Evolutionary conservation across 306 rosid genomes (phyloP).

Genomic region (Malus asiatica): DNA sequence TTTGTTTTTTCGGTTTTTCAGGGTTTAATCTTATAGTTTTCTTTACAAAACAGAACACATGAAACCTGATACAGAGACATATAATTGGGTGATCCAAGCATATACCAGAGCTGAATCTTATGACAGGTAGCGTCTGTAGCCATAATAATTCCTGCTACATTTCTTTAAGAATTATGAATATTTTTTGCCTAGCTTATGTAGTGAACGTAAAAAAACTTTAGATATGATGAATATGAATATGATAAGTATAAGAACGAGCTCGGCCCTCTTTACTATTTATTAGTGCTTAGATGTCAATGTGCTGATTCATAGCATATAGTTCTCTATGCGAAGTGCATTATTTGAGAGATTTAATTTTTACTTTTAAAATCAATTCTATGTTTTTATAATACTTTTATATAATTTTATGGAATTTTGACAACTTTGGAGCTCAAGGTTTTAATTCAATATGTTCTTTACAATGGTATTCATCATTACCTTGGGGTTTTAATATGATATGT

Average conservation of each 20-base stretch:
- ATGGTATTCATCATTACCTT: slow-evolving; percentile 5
- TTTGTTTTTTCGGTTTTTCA: slow-evolving; percentile 19
- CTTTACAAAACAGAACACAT: slow-evolving; percentile 51
- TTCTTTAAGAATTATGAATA: neutral
- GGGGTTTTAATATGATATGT: slow-evolving; percentile 14
- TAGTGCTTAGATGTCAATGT: neutral
- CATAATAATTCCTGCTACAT: neutral
- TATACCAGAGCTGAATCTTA: slow-evolving; percentile 96
- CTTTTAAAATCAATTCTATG: neutral
- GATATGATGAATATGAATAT: too few species aligned
- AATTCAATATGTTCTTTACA: neutral
- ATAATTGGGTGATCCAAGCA: slow-evolving; percentile 99
- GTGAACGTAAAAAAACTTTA: too few species aligned
- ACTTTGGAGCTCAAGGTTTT: neutral
- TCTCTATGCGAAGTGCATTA: too few species aligned
- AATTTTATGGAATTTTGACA: neutral
- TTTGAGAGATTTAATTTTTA: neutral
- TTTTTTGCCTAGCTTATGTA: too few species aligned
- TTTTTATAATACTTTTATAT: neutral
- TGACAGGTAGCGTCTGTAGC: slow-evolving; percentile 62
- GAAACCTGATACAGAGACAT: slow-evolving; percentile 94
- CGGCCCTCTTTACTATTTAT: neutral
- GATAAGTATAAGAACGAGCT: neutral
- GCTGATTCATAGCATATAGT: neutral
- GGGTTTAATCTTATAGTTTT: slow-evolving; percentile 9